Conservation (phyloP, 2,329 filamentous ascomycete genomes). For the Colletotrichum sidae region DNA sequence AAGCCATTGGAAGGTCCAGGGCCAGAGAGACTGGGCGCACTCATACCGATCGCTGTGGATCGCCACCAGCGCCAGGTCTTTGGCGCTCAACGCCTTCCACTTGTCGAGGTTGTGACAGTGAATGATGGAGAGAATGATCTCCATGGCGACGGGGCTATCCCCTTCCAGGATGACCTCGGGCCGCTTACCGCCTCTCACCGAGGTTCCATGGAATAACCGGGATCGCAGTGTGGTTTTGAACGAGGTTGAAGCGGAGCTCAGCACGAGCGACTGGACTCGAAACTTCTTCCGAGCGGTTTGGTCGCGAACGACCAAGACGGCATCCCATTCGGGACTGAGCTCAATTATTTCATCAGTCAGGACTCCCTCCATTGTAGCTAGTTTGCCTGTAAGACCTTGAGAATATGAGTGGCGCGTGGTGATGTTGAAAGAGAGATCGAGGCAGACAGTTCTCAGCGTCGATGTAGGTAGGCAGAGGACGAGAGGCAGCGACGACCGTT, state of each 20-base stretch:
- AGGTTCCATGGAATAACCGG: no score
- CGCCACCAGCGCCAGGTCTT: slow-evolving; percentile 1
- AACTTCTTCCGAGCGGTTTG: neutral
- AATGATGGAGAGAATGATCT: slow-evolving; percentile 6
- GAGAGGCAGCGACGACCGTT: no score
- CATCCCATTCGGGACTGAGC: slow-evolving; percentile 13
- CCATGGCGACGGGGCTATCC: slow-evolving; percentile 12
- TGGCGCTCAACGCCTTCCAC: slow-evolving; percentile 1
- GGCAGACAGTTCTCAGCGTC: no score
- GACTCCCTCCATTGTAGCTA: no score
- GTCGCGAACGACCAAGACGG: neutral
- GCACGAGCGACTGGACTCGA: slow-evolving; percentile 1
- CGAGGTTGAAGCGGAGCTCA: neutral
- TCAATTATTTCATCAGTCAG: neutral
- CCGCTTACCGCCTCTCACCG: neutral
- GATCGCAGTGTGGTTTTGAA: no score
- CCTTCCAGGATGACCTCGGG: neutral
- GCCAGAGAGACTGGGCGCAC: neutral
- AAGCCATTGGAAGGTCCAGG: slow-evolving; percentile 5
- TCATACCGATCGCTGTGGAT: slow-evolving; percentile 2
- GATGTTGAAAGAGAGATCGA: no score
- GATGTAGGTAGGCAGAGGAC: no score
- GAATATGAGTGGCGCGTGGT: no score
- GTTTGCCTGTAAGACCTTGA: no score
- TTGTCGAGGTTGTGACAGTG: neutral